Evolutionary conservation across 2,329 filamentous ascomycete species (phyloP).

Genomic region (Paraphoma sp.): DNA sequence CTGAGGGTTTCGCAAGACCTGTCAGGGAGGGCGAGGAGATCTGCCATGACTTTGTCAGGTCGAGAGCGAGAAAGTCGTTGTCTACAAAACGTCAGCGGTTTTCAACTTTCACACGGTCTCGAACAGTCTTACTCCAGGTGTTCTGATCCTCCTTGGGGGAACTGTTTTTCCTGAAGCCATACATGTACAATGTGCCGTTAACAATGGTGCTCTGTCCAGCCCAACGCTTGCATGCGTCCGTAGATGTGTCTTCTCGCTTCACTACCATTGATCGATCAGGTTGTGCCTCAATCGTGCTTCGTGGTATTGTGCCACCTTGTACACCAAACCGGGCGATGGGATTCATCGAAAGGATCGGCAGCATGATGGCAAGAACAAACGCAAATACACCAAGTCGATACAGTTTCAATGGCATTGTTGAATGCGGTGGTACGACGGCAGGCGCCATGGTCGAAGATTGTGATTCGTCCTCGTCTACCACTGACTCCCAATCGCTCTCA

Average conservation of each 20-base stretch:
- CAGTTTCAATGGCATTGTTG: slow-evolving; percentile 24
- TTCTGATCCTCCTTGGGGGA: slow-evolving; percentile 64
- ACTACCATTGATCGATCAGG: slow-evolving; percentile 21
- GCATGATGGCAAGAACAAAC: slow-evolving; percentile 39
- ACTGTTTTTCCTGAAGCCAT: slow-evolving; percentile 71
- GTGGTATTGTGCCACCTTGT: slow-evolving; percentile 33
- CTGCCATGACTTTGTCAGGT: slow-evolving; percentile 76
- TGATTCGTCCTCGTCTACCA: slow-evolving; percentile 32
- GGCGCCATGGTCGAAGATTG: slow-evolving; percentile 6
- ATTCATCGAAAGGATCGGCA: slow-evolving; percentile 41
- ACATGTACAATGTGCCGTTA: slow-evolving; percentile 78
- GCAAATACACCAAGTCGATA: slow-evolving; percentile 39
- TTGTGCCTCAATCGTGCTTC: slow-evolving; percentile 21
- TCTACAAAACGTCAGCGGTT: slow-evolving; percentile 6
- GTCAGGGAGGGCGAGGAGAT: slow-evolving; percentile 67
- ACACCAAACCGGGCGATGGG: slow-evolving; percentile 34
- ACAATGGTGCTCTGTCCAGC: slow-evolving; percentile 64
- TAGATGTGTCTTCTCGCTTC: slow-evolving; percentile 39
- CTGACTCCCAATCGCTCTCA: slow-evolving; percentile 36
- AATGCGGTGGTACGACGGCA: slow-evolving; percentile 5
- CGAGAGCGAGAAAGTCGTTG: slow-evolving; percentile 75
- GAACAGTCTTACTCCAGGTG: slow-evolving; percentile 69
- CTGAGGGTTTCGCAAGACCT: slow-evolving; percentile 69
- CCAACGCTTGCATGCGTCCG: slow-evolving; percentile 47
- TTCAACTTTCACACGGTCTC: neutral